Evolutionary conservation across 2,329 filamentous ascomycete species (phyloP).

Genomic region (Sarocladium brachiariae): DNA sequence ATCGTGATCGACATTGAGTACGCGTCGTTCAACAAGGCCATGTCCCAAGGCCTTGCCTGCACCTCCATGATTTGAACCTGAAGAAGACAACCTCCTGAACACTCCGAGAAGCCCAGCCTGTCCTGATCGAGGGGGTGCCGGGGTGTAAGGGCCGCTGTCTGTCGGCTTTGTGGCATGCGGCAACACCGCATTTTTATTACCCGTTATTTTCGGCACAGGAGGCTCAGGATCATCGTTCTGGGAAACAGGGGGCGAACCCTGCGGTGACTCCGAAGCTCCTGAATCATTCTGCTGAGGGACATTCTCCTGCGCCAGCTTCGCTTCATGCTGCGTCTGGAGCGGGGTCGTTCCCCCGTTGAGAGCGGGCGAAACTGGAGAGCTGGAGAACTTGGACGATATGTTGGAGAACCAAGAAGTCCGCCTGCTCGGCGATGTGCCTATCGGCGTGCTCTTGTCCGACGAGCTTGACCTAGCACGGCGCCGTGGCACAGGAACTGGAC

Average conservation of each 20-base stretch:
- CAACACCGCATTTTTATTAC: constrained; percentile 52
- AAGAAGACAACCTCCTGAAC: constrained; percentile 73
- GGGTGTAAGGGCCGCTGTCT: constrained; percentile 62
- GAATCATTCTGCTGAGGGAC: constrained; percentile 4
- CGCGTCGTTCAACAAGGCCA: constrained; percentile 68
- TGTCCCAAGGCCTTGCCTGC: constrained; percentile 35
- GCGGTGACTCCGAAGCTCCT: background rate
- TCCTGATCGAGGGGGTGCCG: constrained; percentile 62
- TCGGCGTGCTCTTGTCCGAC: constrained; percentile 27
- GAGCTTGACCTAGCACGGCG: constrained; percentile 27
- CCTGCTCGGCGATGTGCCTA: constrained; percentile 39
- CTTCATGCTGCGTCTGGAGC: constrained; percentile 11
- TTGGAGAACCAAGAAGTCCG: constrained; percentile 90
- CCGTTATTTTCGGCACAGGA: constrained; percentile 37
- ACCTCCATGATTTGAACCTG: constrained; percentile 32
- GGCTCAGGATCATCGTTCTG: constrained; percentile 26
- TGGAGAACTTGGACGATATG: constrained; percentile 87
- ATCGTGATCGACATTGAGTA: constrained; percentile 78
- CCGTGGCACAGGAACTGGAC: constrained; percentile 12
- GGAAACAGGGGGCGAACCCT: background rate
- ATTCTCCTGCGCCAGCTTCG: constrained; percentile 7
- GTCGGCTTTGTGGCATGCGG: constrained; percentile 47
- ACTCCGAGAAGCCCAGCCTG: constrained; percentile 74
- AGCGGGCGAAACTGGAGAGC: constrained; percentile 34
- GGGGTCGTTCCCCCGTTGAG: constrained; percentile 20